Evolutionary conservation across 2,329 filamentous ascomycete species (phyloP).

Genomic region (Setomelanomma holmii): DNA sequence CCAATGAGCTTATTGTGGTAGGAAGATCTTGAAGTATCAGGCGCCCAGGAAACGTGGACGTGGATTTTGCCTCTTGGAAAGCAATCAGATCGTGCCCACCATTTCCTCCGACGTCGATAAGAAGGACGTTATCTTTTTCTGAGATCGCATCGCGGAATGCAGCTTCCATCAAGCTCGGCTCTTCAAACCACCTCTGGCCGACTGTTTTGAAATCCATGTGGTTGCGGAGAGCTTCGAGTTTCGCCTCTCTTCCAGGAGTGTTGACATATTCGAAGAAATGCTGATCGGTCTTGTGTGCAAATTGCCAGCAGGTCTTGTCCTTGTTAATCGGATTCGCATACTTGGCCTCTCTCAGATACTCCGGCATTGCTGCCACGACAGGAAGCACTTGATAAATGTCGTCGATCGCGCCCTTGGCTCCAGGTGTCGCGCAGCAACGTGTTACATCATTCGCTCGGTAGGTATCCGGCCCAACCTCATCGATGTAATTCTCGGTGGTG

Average conservation of each 20-base stretch:
- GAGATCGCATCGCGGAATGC: background rate
- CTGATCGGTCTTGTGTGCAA: background rate
- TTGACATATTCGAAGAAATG: background rate
- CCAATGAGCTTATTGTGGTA: background rate
- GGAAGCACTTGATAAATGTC: background rate
- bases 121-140: background rate
- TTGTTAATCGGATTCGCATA: background rate
- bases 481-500: background rate
- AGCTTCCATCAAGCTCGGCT: background rate
- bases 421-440: background rate
- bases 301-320: background rate
- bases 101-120: background rate
- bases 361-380: background rate
- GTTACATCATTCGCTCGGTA: background rate
- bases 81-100: background rate
- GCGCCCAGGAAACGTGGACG: constrained; percentile 47
- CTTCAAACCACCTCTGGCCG: background rate
- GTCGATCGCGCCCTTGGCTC: background rate
- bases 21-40: constrained; percentile 58
- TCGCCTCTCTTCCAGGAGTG: background rate
- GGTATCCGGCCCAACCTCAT: background rate
- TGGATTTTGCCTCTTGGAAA: constrained; percentile 31
- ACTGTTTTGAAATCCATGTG: background rate
- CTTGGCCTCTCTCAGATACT: background rate
- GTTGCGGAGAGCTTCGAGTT: background rate